Base-by-base conservation (phyloP, 1,284 basidiomycete species). In the Melampsora americana region DNA sequence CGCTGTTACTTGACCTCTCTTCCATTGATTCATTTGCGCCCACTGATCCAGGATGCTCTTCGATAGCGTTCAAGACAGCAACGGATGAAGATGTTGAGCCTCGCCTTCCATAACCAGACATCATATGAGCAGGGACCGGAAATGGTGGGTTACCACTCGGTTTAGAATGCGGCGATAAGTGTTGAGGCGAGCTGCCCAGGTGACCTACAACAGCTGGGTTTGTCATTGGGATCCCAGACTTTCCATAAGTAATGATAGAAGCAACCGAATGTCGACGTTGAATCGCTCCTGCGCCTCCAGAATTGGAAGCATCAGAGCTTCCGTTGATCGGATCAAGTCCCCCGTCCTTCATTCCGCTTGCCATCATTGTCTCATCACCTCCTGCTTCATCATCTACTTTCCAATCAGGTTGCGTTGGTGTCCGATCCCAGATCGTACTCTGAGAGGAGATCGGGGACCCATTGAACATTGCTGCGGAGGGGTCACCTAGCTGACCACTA, bases 61-160 rank as follows among this genome's bases (percentile, higher is more conserved):
- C 46, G 35, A 78, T 78, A 5, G 77, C 68, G 2, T 69, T 69
- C n/a, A 78, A 72, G 28, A 59, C 28, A 18, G 70, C 61, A 44
- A 44, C 42, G 3, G 42, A 44, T 44, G 42, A 44, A n/a, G 56
- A 66, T 1, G 77, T 66, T 23, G 70, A 66, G 11, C 60, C 32
- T 23, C 68, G 20, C 12, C 74, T 23, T 53, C 42, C 42, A 61
- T 48, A 20, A 28, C 48, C 2, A 68, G 61, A 35, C 62, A 62
- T 44, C 60, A 61, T 42, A 28, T 59, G 12, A 42, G 20, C 44
- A 44, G 59, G 28, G 30, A 66, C 7, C 42, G 65, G 42, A 62
- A 46, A 50, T 23, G 59, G 26, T 23, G 18, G 56, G 12, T 44
- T 44, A 44, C 42, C 42, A 44, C 16, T 44, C 42, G 42, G 42